Conservation (phyloP, 1,284 basidiomycete genomes). For the Ganoderma sinense region DNA sequence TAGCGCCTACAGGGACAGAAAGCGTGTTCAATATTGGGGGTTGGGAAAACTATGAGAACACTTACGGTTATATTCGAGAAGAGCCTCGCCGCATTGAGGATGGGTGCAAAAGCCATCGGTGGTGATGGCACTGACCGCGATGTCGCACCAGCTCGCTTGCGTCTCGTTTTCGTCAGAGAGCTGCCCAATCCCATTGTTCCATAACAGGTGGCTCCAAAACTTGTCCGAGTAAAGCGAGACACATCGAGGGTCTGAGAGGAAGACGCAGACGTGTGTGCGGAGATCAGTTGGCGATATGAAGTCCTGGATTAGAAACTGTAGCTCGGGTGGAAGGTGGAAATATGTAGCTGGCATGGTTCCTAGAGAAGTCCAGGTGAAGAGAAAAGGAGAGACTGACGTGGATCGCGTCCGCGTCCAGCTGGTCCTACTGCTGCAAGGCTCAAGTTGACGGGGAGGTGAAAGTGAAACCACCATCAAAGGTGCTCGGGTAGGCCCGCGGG, state of each 20-base stretch:
- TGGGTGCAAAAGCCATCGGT: constrained; percentile 11
- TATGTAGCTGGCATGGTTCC: background rate
- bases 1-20: background rate
- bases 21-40: background rate
- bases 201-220: constrained; percentile 7
- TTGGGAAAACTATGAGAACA: background rate
- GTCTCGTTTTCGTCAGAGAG: background rate
- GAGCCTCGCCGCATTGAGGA: constrained; percentile 5
- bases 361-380: background rate
- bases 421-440: no score
- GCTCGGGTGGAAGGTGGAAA: constrained; percentile 25
- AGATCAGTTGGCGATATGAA: constrained; percentile 27
- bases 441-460: no score
- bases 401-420: no score
- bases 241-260: constrained; percentile 5
- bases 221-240: constrained; percentile 7
- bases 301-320: constrained; percentile 28
- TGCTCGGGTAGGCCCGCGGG: background rate
- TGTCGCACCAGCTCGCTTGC: background rate
- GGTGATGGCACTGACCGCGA: constrained; percentile 6
- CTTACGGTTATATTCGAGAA: constrained; percentile 19
- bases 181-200: constrained; percentile 5
- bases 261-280: constrained; percentile 33
- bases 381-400: background rate
- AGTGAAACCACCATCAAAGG: no score